Conservation (phyloP, 2,329 filamentous ascomycete species). For the Paecilomyces sp. region DNA sequence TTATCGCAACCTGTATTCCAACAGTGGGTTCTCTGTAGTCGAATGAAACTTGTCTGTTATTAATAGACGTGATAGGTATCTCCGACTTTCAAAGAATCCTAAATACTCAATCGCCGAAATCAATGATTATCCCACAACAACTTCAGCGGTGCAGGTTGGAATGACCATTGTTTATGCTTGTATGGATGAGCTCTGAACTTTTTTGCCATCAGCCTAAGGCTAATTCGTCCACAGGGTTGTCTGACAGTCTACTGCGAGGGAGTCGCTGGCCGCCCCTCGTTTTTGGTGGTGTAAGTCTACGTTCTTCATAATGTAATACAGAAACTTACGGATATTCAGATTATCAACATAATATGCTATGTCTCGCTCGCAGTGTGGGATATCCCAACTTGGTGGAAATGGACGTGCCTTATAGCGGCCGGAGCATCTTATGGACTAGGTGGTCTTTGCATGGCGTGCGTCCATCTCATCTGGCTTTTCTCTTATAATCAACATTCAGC, state of each 20-base stretch:
- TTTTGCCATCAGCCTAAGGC: background rate
- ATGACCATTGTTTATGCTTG: conserved; percentile 57
- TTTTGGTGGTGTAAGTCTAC: conserved; percentile 46
- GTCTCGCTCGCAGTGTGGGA: conserved; percentile 43
- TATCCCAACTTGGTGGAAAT: conserved; percentile 52
- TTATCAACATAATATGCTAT: conserved; percentile 39
- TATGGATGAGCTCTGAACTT: conserved; percentile 5
- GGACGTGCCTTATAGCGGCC: conserved; percentile 54
- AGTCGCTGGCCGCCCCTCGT: conserved; percentile 59
- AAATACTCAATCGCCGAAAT: conserved; percentile 41
- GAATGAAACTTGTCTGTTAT: background rate
- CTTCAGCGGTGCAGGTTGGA: conserved; percentile 48
- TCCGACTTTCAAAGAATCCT: conserved; percentile 29
- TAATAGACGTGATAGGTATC: conserved; percentile 3
- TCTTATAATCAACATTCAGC: background rate
- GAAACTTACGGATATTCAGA: conserved; percentile 6
- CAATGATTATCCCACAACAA: conserved; percentile 54
- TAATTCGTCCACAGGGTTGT: conserved; percentile 40
- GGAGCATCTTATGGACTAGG: conserved; percentile 42
- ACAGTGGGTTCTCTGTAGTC: conserved; percentile 23
- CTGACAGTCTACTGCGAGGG: conserved; percentile 54
- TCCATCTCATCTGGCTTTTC: conserved; percentile 6
- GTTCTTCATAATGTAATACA: conserved; percentile 20
- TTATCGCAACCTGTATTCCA: conserved; percentile 50
- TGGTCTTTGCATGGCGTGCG: conserved; percentile 45